Evolutionary conservation across 768 basidiomycete species (phyloP).

Genomic region (Multifurca ochricompacta): DNA sequence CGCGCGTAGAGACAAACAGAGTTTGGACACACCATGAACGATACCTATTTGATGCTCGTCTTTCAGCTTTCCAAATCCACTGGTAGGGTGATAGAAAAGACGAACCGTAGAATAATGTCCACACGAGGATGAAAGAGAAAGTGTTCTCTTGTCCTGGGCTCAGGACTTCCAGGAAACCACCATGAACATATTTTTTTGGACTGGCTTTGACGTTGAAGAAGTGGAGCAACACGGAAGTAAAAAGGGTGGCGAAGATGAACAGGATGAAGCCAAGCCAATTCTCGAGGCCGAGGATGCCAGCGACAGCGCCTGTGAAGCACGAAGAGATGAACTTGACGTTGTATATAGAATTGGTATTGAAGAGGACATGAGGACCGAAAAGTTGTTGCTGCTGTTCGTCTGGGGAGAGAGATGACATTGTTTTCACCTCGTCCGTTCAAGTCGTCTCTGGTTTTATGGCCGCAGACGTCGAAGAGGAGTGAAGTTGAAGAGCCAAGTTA

Average conservation of each 20-base stretch:
- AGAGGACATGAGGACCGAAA: constrained; percentile 57
- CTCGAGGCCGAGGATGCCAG: constrained; percentile 83
- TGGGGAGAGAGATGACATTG: constrained; percentile 27
- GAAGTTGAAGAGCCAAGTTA: too few relatives aligned
- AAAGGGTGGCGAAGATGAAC: constrained; percentile 59
- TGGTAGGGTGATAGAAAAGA: constrained; percentile 6
- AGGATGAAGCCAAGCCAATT: constrained; percentile 78
- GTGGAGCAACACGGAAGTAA: constrained; percentile 59
- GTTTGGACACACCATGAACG: constrained; percentile 32
- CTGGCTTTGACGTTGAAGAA: constrained; percentile 63
- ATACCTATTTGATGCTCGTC: constrained; percentile 29
- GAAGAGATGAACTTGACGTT: constrained; percentile 75
- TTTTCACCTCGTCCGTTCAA: not conserved
- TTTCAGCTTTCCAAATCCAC: constrained; percentile 13
- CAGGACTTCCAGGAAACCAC: constrained; percentile 58
- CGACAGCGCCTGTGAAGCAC: constrained; percentile 80
- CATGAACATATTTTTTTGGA: constrained; percentile 54
- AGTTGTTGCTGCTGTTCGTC: constrained; percentile 48
- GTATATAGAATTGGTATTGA: constrained; percentile 48
- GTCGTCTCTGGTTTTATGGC: too few relatives aligned
- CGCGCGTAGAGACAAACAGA: not conserved
- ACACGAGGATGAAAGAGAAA: constrained; percentile 85
- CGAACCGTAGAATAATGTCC: constrained; percentile 91
- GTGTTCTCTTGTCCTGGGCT: constrained; percentile 87
- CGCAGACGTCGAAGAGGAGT: too few relatives aligned